A percentile compares a stretch with the other conserved stretches of the same genome.
These are phyloP conservation scores for Candida smagusa DNA, from an alignment of 1,139 yeast species.

Conservation along the genomic window DNA sequence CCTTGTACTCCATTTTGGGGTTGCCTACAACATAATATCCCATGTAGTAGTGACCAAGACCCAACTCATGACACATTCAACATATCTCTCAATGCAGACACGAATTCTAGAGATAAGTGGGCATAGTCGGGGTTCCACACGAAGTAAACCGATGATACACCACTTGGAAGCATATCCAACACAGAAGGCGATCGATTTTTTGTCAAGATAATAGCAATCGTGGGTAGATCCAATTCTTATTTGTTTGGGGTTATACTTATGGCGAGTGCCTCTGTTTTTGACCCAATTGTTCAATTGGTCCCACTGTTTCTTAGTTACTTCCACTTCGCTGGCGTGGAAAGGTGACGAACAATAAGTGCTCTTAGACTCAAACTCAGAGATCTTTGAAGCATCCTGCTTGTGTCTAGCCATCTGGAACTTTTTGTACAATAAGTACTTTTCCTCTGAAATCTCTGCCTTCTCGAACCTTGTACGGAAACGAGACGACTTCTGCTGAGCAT, in stretches of 20 bases:
- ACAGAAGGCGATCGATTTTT: constrained; percentile 71
- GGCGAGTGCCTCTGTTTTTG: constrained; percentile 14
- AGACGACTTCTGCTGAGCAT: constrained; percentile 24
- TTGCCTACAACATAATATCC: constrained; percentile 82
- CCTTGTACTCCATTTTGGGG: constrained; percentile 79
- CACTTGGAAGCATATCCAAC: constrained; percentile 71
- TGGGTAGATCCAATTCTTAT: constrained; percentile 54
- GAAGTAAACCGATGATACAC: constrained; percentile 81
- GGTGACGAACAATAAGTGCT: constrained; percentile 75
- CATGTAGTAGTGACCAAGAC: constrained; percentile 56
- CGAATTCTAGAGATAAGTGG: constrained; percentile 68
- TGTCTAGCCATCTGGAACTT: constrained; percentile 72
- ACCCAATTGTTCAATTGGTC: constrained; percentile 30
- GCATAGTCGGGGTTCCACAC: constrained; percentile 85
- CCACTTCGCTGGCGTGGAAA: constrained; percentile 29
- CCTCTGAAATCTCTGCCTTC: constrained; percentile 50
- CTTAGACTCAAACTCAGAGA: constrained; percentile 46
- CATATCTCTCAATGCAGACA: constrained; percentile 73
- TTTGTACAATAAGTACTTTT: constrained; percentile 63
- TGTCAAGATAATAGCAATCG: constrained; percentile 71
- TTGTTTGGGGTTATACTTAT: constrained; percentile 1
- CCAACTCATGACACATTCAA: constrained; percentile 44
- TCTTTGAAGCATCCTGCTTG: constrained; percentile 51
- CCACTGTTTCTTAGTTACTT: constrained; percentile 28
- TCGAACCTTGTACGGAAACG: constrained; percentile 52